Evolutionary conservation across 2,329 filamentous ascomycete genomes (phyloP).

Genomic region (Alternaria dauci): DNA sequence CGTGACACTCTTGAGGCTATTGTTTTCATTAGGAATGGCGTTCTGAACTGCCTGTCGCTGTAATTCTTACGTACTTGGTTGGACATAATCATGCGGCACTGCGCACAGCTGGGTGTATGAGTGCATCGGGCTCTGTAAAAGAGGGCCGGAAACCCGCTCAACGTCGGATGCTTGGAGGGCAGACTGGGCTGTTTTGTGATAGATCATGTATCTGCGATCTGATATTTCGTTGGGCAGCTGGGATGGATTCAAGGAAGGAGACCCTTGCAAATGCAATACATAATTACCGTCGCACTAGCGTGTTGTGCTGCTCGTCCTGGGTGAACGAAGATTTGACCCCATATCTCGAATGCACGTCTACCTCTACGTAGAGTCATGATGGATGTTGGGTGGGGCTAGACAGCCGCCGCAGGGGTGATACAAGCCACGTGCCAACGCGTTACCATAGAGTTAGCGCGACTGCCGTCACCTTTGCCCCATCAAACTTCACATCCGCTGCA

Average conservation of each 20-base stretch:
- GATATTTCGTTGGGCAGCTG: constrained; percentile 1
- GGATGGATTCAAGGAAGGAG: constrained; percentile 5
- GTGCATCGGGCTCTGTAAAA: background rate
- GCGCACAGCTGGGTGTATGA: background rate
- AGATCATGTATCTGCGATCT: constrained; percentile 10
- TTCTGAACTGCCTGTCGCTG: constrained; percentile 6
- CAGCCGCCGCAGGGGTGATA: constrained; percentile 2
- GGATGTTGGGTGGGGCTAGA: background rate
- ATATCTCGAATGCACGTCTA: background rate
- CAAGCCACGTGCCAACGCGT: constrained; percentile 17
- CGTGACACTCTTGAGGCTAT: background rate
- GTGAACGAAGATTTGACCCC: background rate
- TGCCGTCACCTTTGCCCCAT: background rate
- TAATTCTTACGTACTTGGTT: constrained; percentile 6
- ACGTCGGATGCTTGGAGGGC: constrained; percentile 1
- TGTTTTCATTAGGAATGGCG: constrained; percentile 9
- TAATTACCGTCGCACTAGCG: constrained; percentile 3
- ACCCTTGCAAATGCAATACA: constrained; percentile 7
- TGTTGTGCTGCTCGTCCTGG: background rate
- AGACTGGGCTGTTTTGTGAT: constrained; percentile 14
- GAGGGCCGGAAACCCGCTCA: constrained; percentile 2
- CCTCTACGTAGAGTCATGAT: too few species aligned
- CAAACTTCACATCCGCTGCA: background rate
- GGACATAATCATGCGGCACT: constrained; percentile 6
- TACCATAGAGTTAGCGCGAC: constrained; percentile 11